Evolutionary conservation across 176 grass and related monocot species (phyloP), one percentile per base, ranked within the genome.

Genomic region (Hsuehochloa calcarea): DNA sequence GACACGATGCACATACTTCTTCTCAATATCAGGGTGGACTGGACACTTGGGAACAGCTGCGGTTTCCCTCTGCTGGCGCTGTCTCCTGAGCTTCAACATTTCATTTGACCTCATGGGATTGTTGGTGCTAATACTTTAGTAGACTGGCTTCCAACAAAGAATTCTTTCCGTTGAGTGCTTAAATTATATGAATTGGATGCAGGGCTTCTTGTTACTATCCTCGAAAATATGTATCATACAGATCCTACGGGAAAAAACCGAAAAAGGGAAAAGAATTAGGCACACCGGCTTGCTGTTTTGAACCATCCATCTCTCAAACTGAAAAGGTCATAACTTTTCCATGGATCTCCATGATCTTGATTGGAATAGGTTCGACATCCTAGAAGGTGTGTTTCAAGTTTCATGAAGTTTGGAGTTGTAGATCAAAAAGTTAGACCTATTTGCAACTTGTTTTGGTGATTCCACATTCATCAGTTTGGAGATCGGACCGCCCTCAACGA

Each of bases 21-120:
- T 98, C 85, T 95, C 96, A 60, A 98, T 98, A 77, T 95, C 89
- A 13, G 93, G 6, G 93, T 98, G 63, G 81, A 85, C 78, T 92
- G 83, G 44, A 93, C 85, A n/a, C 65, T 90, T 27, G 50, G 15
- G 83, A 74, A 80, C 85, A 88, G 10, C 11, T 55, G 68, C 1
- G 40, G 51, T 65, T 71, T 27, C 66, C 88, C 60, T 74, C 51
- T 29, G 68, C 10, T 51, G 80, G 12, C 16, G 55, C 26, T 0
- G 5, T 72, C 3, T 64, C 66, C 79, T 67, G 84, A 19, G 12
- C 58, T 41, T 34, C 60, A 41, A 14, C n/a, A n/a, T n/a, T n/a
- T n/a, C 67, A 27, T 61, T 60, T 34, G 59, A 65, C 16, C 44
- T 79, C 86, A 85, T 89, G 26, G 31, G 37, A 38, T 62, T 41